Conservation (phyloP, 345 rosid species). For the Gossypium stocksii region DNA sequence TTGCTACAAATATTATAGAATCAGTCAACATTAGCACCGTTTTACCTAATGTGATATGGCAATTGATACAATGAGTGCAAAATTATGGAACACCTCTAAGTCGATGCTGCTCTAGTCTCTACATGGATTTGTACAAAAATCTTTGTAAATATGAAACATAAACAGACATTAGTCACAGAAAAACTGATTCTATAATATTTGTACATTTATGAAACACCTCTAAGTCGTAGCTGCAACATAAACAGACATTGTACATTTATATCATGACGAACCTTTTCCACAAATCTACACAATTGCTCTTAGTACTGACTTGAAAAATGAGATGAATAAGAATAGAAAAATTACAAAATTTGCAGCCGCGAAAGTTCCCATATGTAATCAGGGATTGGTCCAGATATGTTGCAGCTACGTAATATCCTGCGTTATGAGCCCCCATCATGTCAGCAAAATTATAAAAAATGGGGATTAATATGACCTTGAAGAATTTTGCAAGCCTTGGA, state of each 20-base stretch:
- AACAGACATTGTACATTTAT: neutral
- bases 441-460: neutral
- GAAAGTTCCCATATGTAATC: conserved; percentile 15
- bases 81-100: neutral
- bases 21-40: neutral
- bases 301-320: neutral
- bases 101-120: neutral
- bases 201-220: too few species aligned
- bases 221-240: too few species aligned
- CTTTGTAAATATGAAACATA: neutral
- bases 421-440: neutral
- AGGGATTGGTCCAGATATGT: conserved; percentile 36
- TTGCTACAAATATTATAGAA: neutral
- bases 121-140: neutral
- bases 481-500: neutral
- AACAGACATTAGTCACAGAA: neutral
- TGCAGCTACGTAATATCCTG: conserved; percentile 46
- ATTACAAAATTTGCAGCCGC: conserved; percentile 24
- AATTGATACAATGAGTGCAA: neutral
- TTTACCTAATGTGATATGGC: neutral
- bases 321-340: neutral
- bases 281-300: neutral
- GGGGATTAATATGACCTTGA: neutral
- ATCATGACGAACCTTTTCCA: neutral
- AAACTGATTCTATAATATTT: too few species aligned